phyloP scores from a whole-genome alignment of 2,329 filamentous ascomycete genomes.

The Gnomoniopsis smithogilvyi region DNA sequence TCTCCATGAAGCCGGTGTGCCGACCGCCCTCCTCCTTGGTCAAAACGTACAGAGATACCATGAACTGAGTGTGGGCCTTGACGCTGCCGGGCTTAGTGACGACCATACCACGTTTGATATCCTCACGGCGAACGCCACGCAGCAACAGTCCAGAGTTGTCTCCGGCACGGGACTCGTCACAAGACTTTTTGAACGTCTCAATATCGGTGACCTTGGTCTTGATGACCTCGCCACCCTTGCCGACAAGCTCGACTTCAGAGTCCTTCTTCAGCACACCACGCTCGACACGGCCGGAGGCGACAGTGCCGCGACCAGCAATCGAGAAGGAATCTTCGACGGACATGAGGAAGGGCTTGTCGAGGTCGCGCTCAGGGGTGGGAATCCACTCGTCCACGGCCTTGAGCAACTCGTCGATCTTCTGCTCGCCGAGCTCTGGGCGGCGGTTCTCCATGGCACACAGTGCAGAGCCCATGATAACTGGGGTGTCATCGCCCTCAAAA shows the following conservation, averaged over 20 bases:
- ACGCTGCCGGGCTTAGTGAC: slow-evolving; percentile 77
- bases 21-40: slow-evolving; percentile 98
- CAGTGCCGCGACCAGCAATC: slow-evolving; percentile 90
- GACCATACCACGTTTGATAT: slow-evolving; percentile 93
- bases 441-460: slow-evolving; percentile 89
- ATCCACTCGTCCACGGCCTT: slow-evolving; percentile 93
- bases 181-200: slow-evolving; percentile 99
- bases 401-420: slow-evolving; percentile 91
- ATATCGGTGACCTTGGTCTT: slow-evolving; percentile 99
- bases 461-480: slow-evolving; percentile 94
- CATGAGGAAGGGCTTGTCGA: slow-evolving; percentile 99
- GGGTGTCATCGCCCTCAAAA: slow-evolving; percentile 97
- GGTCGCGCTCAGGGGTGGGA: slow-evolving; percentile 86
- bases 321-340: slow-evolving; percentile 93
- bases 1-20: slow-evolving; percentile 90
- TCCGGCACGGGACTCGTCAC: slow-evolving; percentile 91
- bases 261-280: slow-evolving; percentile 93
- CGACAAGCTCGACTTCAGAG: slow-evolving; percentile 89
- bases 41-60: slow-evolving; percentile 94
- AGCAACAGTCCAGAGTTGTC: slow-evolving; percentile 98
- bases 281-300: slow-evolving; percentile 95
- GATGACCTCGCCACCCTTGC: slow-evolving; percentile 76
- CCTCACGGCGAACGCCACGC: slow-evolving; percentile 93
- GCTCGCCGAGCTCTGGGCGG: slow-evolving; percentile 77
- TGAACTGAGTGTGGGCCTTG: slow-evolving; percentile 87